These are phyloP conservation scores for Auriscalpium orientale DNA, from an alignment of 768 basidiomycete species.

Conservation along the genomic window DNA sequence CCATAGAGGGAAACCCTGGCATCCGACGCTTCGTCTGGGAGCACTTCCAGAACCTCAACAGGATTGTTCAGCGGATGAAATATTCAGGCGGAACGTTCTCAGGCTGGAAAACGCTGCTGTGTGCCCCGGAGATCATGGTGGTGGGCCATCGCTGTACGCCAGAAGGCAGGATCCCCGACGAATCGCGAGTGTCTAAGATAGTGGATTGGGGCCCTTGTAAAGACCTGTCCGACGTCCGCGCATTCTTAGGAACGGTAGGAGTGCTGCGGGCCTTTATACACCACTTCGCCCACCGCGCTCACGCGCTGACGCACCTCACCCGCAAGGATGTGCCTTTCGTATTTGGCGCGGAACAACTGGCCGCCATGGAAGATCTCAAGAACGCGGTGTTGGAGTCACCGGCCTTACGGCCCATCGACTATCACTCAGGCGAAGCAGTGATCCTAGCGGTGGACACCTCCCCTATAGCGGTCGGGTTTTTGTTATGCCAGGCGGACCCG, in stretches of 20 bases:
- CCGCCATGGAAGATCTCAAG: conserved; percentile 15
- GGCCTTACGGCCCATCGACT: conserved; percentile 10
- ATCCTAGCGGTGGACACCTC: conserved; percentile 22
- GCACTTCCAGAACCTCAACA: conserved; percentile 28
- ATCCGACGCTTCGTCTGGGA: conserved; percentile 35
- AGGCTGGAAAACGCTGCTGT: conserved; percentile 27
- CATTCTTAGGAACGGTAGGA: conserved; percentile 19
- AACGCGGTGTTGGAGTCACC: background rate
- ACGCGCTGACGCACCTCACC: conserved; percentile 14
- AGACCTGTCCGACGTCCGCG: conserved; percentile 17
- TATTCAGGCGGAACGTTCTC: conserved; percentile 31
- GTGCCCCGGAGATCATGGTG: conserved; percentile 20
- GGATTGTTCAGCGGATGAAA: conserved; percentile 29
- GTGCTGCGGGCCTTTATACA: conserved; percentile 17
- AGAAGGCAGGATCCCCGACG: conserved; percentile 25
- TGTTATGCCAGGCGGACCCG: conserved; percentile 21
- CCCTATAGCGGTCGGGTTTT: conserved; percentile 18
- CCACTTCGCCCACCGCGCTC: conserved; percentile 16
- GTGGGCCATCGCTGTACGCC: conserved; percentile 32
- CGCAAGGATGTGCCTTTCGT: conserved; percentile 16
- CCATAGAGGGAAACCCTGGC: conserved; percentile 27
- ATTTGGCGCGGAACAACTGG: conserved; percentile 9
- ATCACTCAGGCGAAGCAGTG: conserved; percentile 8
- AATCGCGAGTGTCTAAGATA: conserved; percentile 20
- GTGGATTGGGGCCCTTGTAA: conserved; percentile 16